These are phyloP conservation scores for Aspergillus coremiiformis DNA, from an alignment of 495 filamentous ascomycete species.

Conservation along the genomic window DNA sequence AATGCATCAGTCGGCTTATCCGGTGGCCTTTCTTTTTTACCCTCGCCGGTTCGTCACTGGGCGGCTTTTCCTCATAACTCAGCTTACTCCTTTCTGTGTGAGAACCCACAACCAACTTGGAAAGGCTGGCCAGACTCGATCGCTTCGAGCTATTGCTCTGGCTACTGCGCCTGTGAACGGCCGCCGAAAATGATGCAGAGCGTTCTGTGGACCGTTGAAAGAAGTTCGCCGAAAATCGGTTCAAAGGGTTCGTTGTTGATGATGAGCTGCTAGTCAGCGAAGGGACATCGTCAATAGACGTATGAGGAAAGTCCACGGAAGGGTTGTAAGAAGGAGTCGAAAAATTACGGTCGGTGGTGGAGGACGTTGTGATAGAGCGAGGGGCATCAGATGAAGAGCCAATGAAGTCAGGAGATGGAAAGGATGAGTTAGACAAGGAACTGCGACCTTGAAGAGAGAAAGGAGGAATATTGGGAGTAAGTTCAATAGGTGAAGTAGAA, in stretches of 20 bases:
- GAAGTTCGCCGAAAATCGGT: conserved; percentile 42
- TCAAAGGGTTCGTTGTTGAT: conserved; percentile 61
- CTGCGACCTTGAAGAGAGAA: conserved; percentile 36
- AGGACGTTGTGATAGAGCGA: conserved; percentile 48
- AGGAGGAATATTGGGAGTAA: conserved; percentile 41
- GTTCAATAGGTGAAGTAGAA: conserved; percentile 45
- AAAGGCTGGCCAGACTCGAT: conserved; percentile 77
- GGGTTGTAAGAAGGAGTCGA: conserved; percentile 48
- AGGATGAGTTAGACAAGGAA: conserved; percentile 37
- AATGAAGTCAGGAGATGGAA: conserved; percentile 46
- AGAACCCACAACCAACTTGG: conserved; percentile 70
- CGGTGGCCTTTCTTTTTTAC: conserved; percentile 66
- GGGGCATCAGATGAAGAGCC: conserved; percentile 48
- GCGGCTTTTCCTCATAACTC: conserved; percentile 62
- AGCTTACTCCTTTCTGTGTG: conserved; percentile 76
- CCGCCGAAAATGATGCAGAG: conserved; percentile 61
- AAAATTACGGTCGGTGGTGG: conserved; percentile 37
- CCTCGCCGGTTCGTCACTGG: conserved; percentile 48
- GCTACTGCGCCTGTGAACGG: conserved; percentile 51
- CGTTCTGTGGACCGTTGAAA: conserved; percentile 50
- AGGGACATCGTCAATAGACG: conserved; percentile 80
- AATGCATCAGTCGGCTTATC: conserved; percentile 74
- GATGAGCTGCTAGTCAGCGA: conserved; percentile 83
- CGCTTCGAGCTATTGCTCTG: conserved; percentile 50
- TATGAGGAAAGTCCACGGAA: conserved; percentile 54